A percentile compares a stretch with the other conserved stretches of the same genome.
Evolutionary conservation across 2,329 filamentous ascomycete species (phyloP).

Genomic region (Thermoascus crustaceus): DNA sequence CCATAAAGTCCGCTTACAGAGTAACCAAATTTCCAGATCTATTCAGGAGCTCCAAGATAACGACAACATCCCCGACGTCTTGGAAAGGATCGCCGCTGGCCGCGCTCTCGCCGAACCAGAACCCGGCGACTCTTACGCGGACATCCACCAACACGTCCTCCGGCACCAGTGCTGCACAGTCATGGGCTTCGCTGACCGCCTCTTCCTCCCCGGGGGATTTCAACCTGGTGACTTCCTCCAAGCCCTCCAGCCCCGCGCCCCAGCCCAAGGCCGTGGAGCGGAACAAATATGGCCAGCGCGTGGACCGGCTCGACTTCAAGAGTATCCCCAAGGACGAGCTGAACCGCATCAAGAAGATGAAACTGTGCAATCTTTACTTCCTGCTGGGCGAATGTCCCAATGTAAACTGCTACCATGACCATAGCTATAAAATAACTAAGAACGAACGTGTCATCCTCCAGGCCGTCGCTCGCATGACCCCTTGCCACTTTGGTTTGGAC

Average conservation of each 20-base stretch:
- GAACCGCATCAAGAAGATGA: conserved; percentile 53
- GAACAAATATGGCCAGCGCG: conserved; percentile 52
- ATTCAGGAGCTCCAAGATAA: conserved; percentile 47
- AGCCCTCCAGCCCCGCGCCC: conserved; percentile 20
- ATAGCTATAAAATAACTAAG: conserved; percentile 46
- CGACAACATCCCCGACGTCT: conserved; percentile 24
- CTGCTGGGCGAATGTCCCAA: conserved; percentile 52
- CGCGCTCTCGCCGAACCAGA: conserved; percentile 30
- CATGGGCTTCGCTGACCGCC: conserved; percentile 28
- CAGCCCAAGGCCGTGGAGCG: conserved; percentile 38
- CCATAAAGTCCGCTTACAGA: conserved; percentile 40
- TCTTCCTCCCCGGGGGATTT: conserved; percentile 32
- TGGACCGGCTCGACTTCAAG: conserved; percentile 46
- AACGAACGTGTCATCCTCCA: conserved; percentile 47
- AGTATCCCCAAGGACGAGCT: conserved; percentile 48
- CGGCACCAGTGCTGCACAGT: conserved; percentile 24
- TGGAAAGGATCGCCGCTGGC: conserved; percentile 22
- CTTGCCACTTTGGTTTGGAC: conserved; percentile 49
- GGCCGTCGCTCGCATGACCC: conserved; percentile 55
- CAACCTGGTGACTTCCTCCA: conserved; percentile 31
- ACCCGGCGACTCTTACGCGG: conserved; percentile 21
- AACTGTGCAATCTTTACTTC: conserved; percentile 56
- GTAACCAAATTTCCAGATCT: conserved; percentile 44
- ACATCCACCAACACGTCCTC: conserved; percentile 34
- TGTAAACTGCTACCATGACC: conserved; percentile 46